Percentiles rank a stretch among this genome's conserved stretches.
These are phyloP conservation scores for Sporothrix brunneoviolacea DNA, from an alignment of 2,329 filamentous ascomycete genomes.

Conservation along the genomic window DNA sequence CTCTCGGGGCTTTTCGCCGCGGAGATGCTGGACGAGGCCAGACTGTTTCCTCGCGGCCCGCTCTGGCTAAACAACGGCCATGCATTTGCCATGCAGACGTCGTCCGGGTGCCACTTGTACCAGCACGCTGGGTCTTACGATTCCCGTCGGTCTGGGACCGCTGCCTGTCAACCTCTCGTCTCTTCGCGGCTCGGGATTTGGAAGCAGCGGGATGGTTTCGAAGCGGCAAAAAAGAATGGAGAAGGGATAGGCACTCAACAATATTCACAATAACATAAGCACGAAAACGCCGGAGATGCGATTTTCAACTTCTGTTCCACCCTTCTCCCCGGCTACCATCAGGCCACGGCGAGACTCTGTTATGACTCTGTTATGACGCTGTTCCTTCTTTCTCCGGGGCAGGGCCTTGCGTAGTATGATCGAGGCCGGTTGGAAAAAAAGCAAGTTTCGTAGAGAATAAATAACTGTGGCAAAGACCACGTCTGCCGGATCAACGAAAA, in stretches of 20 bases:
- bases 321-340: not conserved
- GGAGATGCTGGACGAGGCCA: conserved; percentile 10
- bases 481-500: too few relatives aligned
- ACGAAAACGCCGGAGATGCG: conserved; percentile 13
- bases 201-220: too few relatives aligned
- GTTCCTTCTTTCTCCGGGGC: not conserved
- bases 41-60: not conserved
- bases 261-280: too few relatives aligned
- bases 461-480: not conserved
- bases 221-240: too few relatives aligned
- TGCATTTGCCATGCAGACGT: not conserved
- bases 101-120: too few relatives aligned
- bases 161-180: not conserved
- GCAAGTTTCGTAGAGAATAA: not conserved
- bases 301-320: not conserved
- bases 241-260: too few relatives aligned
- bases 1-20: conserved; percentile 13
- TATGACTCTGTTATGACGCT: not conserved
- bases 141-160: too few relatives aligned
- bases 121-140: not conserved
- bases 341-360: conserved; percentile 1
- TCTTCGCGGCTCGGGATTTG: not conserved
- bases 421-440: too few relatives aligned
- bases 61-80: not conserved
- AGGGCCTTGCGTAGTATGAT: not conserved